A percentile compares a stretch with the other conserved stretches of the same genome.
Evolutionary conservation across 1,284 basidiomycete species (phyloP).

Genomic region (Microstroma glucosiphilum): DNA sequence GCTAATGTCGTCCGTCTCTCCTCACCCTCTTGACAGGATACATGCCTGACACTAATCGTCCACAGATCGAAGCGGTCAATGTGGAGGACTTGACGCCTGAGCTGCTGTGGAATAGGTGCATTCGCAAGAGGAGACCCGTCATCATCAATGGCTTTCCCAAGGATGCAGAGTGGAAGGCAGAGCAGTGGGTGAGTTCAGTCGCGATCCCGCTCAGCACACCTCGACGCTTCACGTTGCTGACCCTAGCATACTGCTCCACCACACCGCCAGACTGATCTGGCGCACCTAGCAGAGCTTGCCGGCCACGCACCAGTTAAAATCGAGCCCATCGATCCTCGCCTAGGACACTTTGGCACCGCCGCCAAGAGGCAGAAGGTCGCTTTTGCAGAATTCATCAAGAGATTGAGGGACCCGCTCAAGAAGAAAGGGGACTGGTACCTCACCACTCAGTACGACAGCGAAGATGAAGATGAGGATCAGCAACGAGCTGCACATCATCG

Average conservation of each 20-base stretch:
- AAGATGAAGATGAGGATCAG: slow-evolving; percentile 12
- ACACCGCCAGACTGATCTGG: slow-evolving; percentile 26
- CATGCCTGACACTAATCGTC: slow-evolving; percentile 7
- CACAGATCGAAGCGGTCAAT: slow-evolving; percentile 6
- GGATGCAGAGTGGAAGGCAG: slow-evolving; percentile 33
- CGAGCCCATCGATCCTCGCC: slow-evolving; percentile 38
- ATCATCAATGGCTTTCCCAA: slow-evolving; percentile 35
- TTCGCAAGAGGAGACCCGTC: slow-evolving; percentile 34
- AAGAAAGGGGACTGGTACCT: slow-evolving; percentile 39
- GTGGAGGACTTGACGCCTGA: slow-evolving; percentile 19
- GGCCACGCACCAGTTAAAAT: slow-evolving; percentile 41
- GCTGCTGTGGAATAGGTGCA: slow-evolving; percentile 37
- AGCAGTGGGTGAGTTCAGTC: slow-evolving; percentile 33
- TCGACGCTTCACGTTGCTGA: not conserved
- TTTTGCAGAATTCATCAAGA: slow-evolving; percentile 32
- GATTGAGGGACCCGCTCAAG: slow-evolving; percentile 23
- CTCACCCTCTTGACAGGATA: slow-evolving; percentile 10
- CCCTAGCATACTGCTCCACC: not conserved
- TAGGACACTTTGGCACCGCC: slow-evolving; percentile 41
- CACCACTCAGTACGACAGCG: slow-evolving; percentile 44
- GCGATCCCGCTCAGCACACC: not conserved
- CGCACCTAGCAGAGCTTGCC: slow-evolving; percentile 26
- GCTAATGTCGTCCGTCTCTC: not conserved
- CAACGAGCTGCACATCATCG: not conserved
- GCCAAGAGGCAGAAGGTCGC: slow-evolving; percentile 25